Percentiles rank a stretch among this genome's conserved stretches.
Evolutionary conservation across 805 yeast species (phyloP).

Genomic region (Torulaspora quercuum): DNA sequence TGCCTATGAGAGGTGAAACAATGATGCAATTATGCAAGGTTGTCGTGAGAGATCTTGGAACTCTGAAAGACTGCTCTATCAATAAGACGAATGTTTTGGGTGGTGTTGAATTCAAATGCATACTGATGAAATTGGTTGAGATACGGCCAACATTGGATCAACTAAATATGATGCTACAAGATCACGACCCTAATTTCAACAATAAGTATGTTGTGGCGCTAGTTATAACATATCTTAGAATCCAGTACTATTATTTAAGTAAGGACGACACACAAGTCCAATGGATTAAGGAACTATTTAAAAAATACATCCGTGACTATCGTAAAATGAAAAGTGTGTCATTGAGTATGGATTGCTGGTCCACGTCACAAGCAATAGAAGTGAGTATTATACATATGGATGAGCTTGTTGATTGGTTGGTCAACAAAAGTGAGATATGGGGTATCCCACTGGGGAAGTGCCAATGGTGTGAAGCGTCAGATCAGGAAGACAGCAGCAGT

Average conservation of each 20-base stretch:
- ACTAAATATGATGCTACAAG: constrained; percentile 38
- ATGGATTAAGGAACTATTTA: constrained; percentile 50
- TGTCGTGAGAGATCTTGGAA: constrained; percentile 30
- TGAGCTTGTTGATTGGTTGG: constrained; percentile 63
- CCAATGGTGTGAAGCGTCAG: constrained; percentile 33
- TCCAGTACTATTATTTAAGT: constrained; percentile 33
- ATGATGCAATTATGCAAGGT: constrained; percentile 25
- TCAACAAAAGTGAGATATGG: constrained; percentile 56
- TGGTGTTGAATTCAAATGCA: constrained; percentile 45
- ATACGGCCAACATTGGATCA: constrained; percentile 53
- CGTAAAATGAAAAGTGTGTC: constrained; percentile 58
- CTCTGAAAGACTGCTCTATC: constrained; percentile 16
- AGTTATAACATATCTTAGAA: constrained; percentile 59
- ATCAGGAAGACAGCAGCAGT: constrained; percentile 18
- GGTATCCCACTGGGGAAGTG: constrained; percentile 74
- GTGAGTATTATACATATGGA: constrained; percentile 55
- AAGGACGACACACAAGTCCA: constrained; percentile 43
- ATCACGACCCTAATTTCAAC: constrained; percentile 52
- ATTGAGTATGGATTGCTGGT: constrained; percentile 37
- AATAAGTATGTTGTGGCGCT: constrained; percentile 52
- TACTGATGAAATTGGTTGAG: constrained; percentile 73
- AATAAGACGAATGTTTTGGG: constrained; percentile 27
- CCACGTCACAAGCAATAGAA: constrained; percentile 20
- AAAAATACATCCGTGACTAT: constrained; percentile 58
- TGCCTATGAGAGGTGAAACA: constrained; percentile 31